Conservation (phyloP, 257 asterid species). For the Striga asiatica region DNA sequence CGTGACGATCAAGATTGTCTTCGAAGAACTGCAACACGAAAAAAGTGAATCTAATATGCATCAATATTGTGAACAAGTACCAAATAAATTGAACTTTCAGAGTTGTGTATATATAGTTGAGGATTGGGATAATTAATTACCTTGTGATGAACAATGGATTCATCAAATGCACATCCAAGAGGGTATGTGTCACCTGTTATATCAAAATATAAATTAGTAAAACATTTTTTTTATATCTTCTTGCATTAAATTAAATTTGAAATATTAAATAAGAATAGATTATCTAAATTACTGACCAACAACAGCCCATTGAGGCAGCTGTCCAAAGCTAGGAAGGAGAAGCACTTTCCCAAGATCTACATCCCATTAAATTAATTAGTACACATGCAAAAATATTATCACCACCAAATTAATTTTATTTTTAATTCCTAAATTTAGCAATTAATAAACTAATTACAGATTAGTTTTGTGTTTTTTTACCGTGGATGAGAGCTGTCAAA, state of each 20-base stretch:
- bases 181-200: constrained; percentile 85
- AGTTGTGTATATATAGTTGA: no score
- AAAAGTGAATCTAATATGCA: no score
- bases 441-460: background rate
- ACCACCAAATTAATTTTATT: no score
- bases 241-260: background rate
- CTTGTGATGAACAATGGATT: constrained; percentile 68
- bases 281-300: constrained; percentile 63
- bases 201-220: no score
- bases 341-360: constrained; percentile 82
- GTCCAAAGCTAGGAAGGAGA: constrained; percentile 63
- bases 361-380: background rate
- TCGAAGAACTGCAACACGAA: constrained; percentile 38
- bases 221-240: background rate
- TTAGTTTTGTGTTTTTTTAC: no score
- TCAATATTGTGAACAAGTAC: no score
- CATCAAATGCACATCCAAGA: constrained; percentile 84
- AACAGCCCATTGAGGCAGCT: constrained; percentile 96
- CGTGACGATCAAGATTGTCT: constrained; percentile 46
- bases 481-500: constrained; percentile 78
- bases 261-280: no score
- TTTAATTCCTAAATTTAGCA: background rate
- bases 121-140: constrained; percentile 26
- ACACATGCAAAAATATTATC: no score
- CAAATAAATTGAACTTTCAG: no score